Evolutionary conservation across 305 asterid genomes (phyloP), one percentile per base, ranked within the genome.

Genomic region (Solanum hybrid): DNA sequence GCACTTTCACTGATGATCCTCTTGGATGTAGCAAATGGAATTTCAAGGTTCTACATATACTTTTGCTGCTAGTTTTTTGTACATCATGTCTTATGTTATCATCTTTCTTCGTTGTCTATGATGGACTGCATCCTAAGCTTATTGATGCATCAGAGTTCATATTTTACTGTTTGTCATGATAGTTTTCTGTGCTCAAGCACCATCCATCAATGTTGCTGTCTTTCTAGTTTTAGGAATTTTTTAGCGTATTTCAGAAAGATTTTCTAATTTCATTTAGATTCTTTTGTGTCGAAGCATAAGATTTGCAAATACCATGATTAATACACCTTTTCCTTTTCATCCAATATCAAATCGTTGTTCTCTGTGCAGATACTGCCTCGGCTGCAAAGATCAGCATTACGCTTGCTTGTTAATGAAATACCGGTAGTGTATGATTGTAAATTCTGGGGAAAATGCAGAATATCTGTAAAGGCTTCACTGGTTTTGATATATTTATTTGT

Each of bases 11-110:
- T 5, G 94, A 93, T 87, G 95, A 93, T 87, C 91, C 91, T 35
- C 93, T 93, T 82, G 91, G 89, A n/a, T 31, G 73, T 22, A 93
- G 95, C 91, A 92, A 91, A 64, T 93, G 94, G 94, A 93, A 93
- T 84, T 92, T 93, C 84, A 91, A 91, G 94, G 94, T 86, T 66
- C 20, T 86, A 66, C 35, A 35, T 36, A 35, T 20, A 86, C 76
- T 26, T 64, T 69, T 66, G 42, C 66, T 86, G 80, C 88, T 64
- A 13, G 27, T 4, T 26, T 71, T 86, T 66, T 36, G 38, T 16
- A 14, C n/a, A 14, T 24, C 5, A 4, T 40, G 69, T 42, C 4
- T 29, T 29, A 17, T 89, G 71, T 82, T 24, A 51, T 82, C 75
- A 10, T 82, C 40, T 89, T 37, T 81, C 84, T 38, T 36, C 7